Percentiles rank a stretch among this genome's conserved stretches.
Conservation (phyloP, 441 rosid genomes). For the Bocquillonia castaneifolia region DNA sequence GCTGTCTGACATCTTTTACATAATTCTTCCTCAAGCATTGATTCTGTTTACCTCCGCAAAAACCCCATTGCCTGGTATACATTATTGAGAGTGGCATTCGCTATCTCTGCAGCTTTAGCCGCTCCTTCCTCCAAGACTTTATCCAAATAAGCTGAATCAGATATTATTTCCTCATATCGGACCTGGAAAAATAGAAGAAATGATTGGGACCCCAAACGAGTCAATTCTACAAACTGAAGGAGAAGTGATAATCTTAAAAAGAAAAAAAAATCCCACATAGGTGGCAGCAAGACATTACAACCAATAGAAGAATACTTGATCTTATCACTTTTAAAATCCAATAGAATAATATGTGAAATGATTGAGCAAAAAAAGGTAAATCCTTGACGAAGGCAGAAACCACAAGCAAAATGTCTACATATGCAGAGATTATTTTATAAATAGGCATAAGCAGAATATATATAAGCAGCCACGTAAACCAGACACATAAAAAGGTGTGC, state of each 20-base stretch:
- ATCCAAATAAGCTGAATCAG: constrained; percentile 60
- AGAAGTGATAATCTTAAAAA: not conserved
- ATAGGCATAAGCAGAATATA: not conserved
- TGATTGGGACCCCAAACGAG: not conserved
- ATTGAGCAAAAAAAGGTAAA: not conserved
- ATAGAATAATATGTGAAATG: not conserved
- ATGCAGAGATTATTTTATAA: not conserved
- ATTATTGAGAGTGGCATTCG: constrained; percentile 54
- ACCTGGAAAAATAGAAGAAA: constrained; percentile 33
- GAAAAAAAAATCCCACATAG: not conserved
- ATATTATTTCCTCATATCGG: constrained; percentile 55
- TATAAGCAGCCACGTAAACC: not conserved
- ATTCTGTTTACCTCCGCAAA: constrained; percentile 40
- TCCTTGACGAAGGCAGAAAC: not conserved
- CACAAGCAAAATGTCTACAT: not conserved
- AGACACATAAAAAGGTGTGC: not conserved
- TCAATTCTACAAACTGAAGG: not conserved
- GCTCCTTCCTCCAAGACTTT: constrained; percentile 61
- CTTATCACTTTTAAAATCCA: no score
- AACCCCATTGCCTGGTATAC: constrained; percentile 84
- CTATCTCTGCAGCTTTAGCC: constrained; percentile 57
- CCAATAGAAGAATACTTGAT: not conserved
- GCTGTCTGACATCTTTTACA: constrained; percentile 13
- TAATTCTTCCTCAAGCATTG: constrained; percentile 10
- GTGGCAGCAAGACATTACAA: not conserved